Evolutionary conservation across 2,329 filamentous ascomycete species (phyloP).

Genomic region (Pleoardoris graminearum): DNA sequence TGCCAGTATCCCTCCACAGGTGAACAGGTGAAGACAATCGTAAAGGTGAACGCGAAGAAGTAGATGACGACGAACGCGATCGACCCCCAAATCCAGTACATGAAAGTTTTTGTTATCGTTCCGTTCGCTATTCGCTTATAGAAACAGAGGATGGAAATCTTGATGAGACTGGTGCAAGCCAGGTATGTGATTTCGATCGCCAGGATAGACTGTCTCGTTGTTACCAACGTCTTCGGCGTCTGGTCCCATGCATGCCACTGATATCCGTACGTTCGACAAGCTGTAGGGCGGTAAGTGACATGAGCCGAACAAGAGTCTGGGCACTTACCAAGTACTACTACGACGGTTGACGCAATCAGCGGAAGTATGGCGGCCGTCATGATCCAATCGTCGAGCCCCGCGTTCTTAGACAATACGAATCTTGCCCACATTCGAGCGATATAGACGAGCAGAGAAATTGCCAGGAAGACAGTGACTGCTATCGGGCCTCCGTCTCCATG

Average conservation of each 20-base stretch:
- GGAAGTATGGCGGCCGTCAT: slow-evolving; percentile 50
- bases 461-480: slow-evolving; percentile 47
- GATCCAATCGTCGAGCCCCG: slow-evolving; percentile 53
- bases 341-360: slow-evolving; percentile 36
- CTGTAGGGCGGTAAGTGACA: slow-evolving; percentile 23
- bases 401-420: slow-evolving; percentile 49
- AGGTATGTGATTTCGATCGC: slow-evolving; percentile 41
- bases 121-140: slow-evolving; percentile 48
- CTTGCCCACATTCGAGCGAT: slow-evolving; percentile 53
- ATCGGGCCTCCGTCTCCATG: slow-evolving; percentile 51
- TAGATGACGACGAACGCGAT: slow-evolving; percentile 48
- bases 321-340: slow-evolving; percentile 30
- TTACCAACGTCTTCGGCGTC: slow-evolving; percentile 24
- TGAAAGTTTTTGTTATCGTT: slow-evolving; percentile 41
- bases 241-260: slow-evolving; percentile 43
- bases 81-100: slow-evolving; percentile 41
- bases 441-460: slow-evolving; percentile 48
- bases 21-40: slow-evolving; percentile 43
- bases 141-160: slow-evolving; percentile 45
- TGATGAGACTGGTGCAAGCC: slow-evolving; percentile 32
- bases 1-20: slow-evolving; percentile 49
- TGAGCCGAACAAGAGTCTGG: no score
- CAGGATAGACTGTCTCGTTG: slow-evolving; percentile 32
- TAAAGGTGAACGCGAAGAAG: slow-evolving; percentile 43
- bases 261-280: slow-evolving; percentile 33